Percentiles rank a stretch among this genome's conserved stretches.
Evolutionary conservation across 2,329 filamentous ascomycete genomes (phyloP).

Genomic region (Xylaria sp.): DNA sequence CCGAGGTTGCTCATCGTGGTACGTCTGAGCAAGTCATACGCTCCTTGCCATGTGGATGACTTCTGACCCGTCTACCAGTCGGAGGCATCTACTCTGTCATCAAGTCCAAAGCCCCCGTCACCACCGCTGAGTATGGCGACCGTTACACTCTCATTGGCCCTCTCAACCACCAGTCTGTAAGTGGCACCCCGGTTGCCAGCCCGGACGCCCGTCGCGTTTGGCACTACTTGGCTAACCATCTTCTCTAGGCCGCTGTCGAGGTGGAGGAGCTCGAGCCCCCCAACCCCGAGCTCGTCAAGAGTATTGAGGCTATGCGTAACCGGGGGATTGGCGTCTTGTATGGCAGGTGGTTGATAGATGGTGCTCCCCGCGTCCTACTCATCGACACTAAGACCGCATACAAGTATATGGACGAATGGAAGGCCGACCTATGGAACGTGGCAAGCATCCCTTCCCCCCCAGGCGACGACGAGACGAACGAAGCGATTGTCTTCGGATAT

Average conservation of each 20-base stretch:
- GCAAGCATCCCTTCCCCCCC: conserved; percentile 94
- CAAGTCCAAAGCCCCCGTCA: conserved; percentile 98
- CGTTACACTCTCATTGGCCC: conserved; percentile 95
- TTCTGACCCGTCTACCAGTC: conserved; percentile 63
- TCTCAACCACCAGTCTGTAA: conserved; percentile 87
- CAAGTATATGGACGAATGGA: conserved; percentile 93
- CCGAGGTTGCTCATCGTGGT: conserved; percentile 97
- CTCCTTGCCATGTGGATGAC: conserved; percentile 28
- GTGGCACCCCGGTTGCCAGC: conserved; percentile 46
- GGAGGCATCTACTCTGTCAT: conserved; percentile 99
- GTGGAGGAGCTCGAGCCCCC: conserved; percentile 92
- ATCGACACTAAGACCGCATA: conserved; percentile 97
- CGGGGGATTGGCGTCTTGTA: conserved; percentile 91
- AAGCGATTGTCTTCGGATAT: conserved; percentile 97
- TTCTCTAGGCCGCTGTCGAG: conserved; percentile 85
- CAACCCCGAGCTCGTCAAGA: conserved; percentile 79
- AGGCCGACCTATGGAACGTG: conserved; percentile 91
- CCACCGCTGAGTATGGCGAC: conserved; percentile 97
- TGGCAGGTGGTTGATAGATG: conserved; percentile 97
- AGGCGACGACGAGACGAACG: conserved; percentile 93
- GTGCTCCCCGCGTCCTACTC: conserved; percentile 89
- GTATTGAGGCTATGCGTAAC: conserved; percentile 92
- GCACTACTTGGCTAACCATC: conserved; percentile 9
- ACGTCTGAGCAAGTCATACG: conserved; percentile 48
- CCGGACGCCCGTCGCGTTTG: not conserved